Evolutionary conservation across 352 stramenopile genomes (phyloP).

Genomic region (Globisporangium cylindrosporum): DNA sequence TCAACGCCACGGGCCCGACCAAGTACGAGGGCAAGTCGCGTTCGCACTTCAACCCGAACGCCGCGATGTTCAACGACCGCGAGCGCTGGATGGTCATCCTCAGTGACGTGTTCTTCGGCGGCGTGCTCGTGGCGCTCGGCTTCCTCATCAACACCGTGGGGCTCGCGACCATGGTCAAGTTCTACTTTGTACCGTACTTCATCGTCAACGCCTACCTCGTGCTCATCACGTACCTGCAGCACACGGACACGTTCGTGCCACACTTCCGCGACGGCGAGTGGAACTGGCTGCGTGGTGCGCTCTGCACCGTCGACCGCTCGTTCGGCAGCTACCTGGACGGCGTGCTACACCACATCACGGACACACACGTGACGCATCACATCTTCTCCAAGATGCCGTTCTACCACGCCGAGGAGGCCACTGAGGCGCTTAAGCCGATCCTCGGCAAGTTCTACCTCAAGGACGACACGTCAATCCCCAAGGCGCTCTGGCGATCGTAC

Average conservation of each 20-base stretch:
- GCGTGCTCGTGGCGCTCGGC: conserved; percentile 53
- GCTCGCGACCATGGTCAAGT: conserved; percentile 83
- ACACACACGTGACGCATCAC: conserved; percentile 98
- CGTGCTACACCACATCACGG: conserved; percentile 97
- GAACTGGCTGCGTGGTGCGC: conserved; percentile 95
- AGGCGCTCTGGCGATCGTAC: conserved; percentile 92
- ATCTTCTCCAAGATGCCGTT: conserved; percentile 99
- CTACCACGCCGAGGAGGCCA: conserved; percentile 97
- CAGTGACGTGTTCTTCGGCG: conserved; percentile 89
- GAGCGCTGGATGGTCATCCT: conserved; percentile 92
- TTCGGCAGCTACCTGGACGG: conserved; percentile 96
- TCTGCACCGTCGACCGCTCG: conserved; percentile 97
- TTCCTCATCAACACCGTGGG: conserved; percentile 65
- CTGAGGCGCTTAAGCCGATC: conserved; percentile 89
- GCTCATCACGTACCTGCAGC: conserved; percentile 97
- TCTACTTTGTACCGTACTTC: conserved; percentile 96
- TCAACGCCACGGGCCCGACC: conserved; percentile 90
- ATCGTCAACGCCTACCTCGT: conserved; percentile 96
- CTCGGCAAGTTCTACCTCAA: conserved; percentile 96
- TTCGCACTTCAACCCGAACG: conserved; percentile 96
- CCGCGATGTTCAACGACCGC: conserved; percentile 93
- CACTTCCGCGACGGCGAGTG: conserved; percentile 94
- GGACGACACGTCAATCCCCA: conserved; percentile 86
- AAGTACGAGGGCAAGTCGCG: conserved; percentile 87
- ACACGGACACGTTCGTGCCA: conserved; percentile 97